phyloP scores from a whole-genome alignment of 306 rosid species.

The Sesbania bispinosa region DNA sequence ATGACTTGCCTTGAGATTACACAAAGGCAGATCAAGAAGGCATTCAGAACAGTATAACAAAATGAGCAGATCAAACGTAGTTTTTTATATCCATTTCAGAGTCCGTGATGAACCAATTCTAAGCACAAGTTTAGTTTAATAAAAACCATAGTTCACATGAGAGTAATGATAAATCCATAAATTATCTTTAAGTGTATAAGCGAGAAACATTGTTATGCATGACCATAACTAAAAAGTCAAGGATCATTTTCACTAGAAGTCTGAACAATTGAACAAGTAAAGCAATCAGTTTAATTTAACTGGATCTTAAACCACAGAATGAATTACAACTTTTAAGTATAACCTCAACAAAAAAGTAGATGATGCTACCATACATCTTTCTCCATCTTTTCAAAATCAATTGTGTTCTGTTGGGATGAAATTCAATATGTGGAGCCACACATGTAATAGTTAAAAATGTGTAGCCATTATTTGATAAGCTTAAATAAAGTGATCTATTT shows the following conservation, averaged over 20 bases:
- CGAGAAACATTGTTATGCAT: neutral
- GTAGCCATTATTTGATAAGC: no score
- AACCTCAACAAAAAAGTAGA: neutral
- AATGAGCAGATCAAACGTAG: neutral
- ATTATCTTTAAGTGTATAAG: neutral
- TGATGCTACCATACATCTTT: neutral
- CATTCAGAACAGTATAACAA: constrained; percentile 2
- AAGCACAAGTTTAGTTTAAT: neutral
- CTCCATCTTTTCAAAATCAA: constrained; percentile 19
- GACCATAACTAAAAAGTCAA: neutral
- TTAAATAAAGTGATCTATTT: no score
- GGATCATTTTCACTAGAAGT: constrained; percentile 6
- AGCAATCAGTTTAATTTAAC: neutral
- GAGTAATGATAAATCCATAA: neutral
- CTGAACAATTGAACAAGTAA: neutral
- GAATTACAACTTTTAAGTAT: neutral
- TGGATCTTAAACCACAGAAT: neutral
- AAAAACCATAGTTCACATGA: neutral
- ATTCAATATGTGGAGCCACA: no score
- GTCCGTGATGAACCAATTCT: neutral
- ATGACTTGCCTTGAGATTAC: neutral
- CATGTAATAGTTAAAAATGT: no score
- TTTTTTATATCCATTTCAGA: constrained; percentile 10
- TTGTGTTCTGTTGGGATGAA: no score
- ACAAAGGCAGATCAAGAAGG: neutral